Conservation (phyloP, 169 alveolate genomes). For the Cryptosporidium xiaoi region DNA sequence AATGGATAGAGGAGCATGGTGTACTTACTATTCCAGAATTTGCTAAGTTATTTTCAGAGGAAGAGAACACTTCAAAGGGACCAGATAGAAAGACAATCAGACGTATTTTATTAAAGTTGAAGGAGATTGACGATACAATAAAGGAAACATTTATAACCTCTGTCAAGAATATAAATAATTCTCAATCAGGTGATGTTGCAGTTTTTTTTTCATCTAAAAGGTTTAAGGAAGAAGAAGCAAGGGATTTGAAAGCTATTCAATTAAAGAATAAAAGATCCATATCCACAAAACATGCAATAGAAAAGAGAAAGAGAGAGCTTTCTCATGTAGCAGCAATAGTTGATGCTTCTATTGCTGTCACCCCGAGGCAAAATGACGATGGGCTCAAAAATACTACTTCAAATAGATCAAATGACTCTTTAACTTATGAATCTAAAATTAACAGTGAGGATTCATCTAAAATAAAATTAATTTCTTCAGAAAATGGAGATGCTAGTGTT, state of each 20-base stretch:
- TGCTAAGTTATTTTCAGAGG: slow-evolving; percentile 42
- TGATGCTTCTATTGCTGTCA: slow-evolving; percentile 38
- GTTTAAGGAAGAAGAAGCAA: slow-evolving; percentile 44
- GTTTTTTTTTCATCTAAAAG: slow-evolving; percentile 39
- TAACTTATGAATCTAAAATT: background rate
- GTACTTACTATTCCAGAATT: slow-evolving; percentile 62
- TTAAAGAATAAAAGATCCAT: slow-evolving; percentile 57
- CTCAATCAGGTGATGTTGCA: slow-evolving; percentile 37
- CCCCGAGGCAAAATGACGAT: background rate
- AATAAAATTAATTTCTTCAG: slow-evolving; percentile 4
- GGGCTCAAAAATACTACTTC: no score
- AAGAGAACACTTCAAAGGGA: slow-evolving; percentile 45
- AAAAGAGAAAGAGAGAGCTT: slow-evolving; percentile 64
- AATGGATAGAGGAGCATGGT: slow-evolving; percentile 54
- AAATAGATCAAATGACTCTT: background rate
- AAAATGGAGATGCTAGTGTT: slow-evolving; percentile 33
- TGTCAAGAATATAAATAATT: slow-evolving; percentile 6
- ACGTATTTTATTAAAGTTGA: slow-evolving; percentile 23
- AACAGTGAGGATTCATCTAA: background rate
- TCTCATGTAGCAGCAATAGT: slow-evolving; percentile 69
- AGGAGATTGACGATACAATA: slow-evolving; percentile 29
- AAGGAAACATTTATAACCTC: slow-evolving; percentile 34
- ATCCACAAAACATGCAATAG: slow-evolving; percentile 59
- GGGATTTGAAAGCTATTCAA: slow-evolving; percentile 29
- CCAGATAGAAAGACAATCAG: slow-evolving; percentile 72